Percentiles rank a stretch among this genome's conserved stretches.
phyloP scores from a whole-genome alignment of 345 rosid genomes.

The Citrus maxima region DNA sequence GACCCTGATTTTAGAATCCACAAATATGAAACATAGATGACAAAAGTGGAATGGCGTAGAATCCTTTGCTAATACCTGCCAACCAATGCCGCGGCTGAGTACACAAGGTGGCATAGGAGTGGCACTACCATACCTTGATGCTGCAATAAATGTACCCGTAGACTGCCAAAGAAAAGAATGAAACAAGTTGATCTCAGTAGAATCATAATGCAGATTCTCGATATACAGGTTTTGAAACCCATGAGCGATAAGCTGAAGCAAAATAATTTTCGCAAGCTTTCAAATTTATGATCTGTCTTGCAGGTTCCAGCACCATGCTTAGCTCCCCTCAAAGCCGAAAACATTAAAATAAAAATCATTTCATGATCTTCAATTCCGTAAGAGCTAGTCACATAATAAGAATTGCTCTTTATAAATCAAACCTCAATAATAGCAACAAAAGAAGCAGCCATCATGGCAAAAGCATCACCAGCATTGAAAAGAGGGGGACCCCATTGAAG shows the following conservation, averaged over 20 bases:
- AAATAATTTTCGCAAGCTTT: not conserved
- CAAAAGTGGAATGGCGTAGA: not conserved
- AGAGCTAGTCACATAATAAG: not conserved
- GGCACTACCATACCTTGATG: conserved; percentile 81
- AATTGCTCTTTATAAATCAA: not conserved
- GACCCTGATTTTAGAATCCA: not conserved
- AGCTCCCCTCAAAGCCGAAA: not conserved
- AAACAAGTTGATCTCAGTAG: not conserved
- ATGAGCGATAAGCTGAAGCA: not conserved
- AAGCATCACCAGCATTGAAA: conserved; percentile 55
- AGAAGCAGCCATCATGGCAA: conserved; percentile 78
- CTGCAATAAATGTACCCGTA: conserved; percentile 70
- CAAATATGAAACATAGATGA: not conserved
- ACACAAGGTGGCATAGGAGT: conserved; percentile 80
- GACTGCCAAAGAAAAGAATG: conserved; percentile 43
- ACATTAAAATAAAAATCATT: not conserved
- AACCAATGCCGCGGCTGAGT: conserved; percentile 77
- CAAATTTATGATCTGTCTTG: not conserved
- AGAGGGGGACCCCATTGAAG: conserved; percentile 80
- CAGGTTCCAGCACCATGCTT: not conserved
- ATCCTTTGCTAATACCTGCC: conserved; percentile 48
- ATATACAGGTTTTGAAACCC: not conserved
- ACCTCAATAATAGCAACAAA: conserved; percentile 80
- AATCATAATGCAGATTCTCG: not conserved
- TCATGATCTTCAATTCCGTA: not conserved